Evolutionary conservation across 768 basidiomycete genomes (phyloP).

Genomic region (Grammothele lineata): DNA sequence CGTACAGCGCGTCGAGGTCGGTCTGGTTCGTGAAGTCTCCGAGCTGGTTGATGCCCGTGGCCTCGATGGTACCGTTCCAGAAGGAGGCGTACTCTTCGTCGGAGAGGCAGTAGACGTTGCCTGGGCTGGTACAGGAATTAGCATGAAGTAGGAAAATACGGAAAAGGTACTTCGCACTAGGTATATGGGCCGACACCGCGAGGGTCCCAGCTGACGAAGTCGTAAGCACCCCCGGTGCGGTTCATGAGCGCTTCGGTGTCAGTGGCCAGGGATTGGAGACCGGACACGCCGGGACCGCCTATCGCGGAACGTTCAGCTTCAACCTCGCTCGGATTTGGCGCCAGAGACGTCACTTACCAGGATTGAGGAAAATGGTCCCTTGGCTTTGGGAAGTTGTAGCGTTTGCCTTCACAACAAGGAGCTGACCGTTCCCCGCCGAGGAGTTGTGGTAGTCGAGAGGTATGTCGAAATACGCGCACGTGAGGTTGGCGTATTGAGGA

Average conservation of each 20-base stretch:
- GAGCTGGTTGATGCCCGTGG: slow-evolving; percentile 2
- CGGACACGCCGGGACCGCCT: slow-evolving; percentile 14
- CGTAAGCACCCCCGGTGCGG: slow-evolving; percentile 8
- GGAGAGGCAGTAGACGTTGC: slow-evolving; percentile 2
- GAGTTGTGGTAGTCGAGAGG: slow-evolving; percentile 12
- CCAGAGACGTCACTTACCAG: slow-evolving; percentile 1
- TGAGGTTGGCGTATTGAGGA: background rate
- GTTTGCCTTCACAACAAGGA: slow-evolving; percentile 10
- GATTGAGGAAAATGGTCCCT: slow-evolving; percentile 10
- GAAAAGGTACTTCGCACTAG: background rate
- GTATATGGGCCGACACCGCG: slow-evolving; percentile 12
- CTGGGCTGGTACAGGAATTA: background rate
- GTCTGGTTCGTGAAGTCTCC: slow-evolving; percentile 11
- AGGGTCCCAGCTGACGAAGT: slow-evolving; percentile 13
- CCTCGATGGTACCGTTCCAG: slow-evolving; percentile 8
- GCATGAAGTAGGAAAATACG: background rate
- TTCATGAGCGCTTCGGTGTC: slow-evolving; percentile 1
- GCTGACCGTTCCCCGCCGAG: slow-evolving; percentile 4
- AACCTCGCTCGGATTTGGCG: background rate
- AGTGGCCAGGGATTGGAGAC: slow-evolving; percentile 1
- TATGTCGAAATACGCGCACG: slow-evolving; percentile 9
- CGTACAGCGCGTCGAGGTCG: slow-evolving; percentile 6
- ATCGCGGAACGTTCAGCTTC: too few relatives aligned
- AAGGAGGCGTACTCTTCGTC: slow-evolving; percentile 6
- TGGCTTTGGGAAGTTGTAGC: background rate